phyloP scores from a whole-genome alignment of 164 flowering plant species.

The Vitis rupestris region DNA sequence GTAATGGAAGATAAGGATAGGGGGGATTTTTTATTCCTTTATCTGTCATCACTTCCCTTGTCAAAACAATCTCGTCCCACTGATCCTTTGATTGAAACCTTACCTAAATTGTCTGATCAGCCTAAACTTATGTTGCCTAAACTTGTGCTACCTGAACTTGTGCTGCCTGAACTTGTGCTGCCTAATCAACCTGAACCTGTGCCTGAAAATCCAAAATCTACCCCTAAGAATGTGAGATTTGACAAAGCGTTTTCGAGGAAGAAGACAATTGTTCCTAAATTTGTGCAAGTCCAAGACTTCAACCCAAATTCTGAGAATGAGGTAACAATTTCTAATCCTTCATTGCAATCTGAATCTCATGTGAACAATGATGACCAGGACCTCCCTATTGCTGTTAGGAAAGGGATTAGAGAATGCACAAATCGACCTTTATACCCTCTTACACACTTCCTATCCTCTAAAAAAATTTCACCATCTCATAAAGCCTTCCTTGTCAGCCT shows the following conservation, averaged over 20 bases:
- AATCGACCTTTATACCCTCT: slow-evolving; percentile 6
- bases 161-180: too few relatives aligned
- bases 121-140: too few relatives aligned
- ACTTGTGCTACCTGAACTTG: too few relatives aligned
- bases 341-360: neutral
- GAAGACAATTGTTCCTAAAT: slow-evolving; percentile 1
- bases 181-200: neutral
- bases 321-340: neutral
- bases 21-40: neutral
- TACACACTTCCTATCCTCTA: slow-evolving; percentile 7
- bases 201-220: neutral
- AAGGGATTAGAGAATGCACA: slow-evolving; percentile 7
- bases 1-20: slow-evolving; percentile 11
- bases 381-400: slow-evolving; percentile 9
- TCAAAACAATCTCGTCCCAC: neutral
- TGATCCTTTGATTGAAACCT: too few relatives aligned
- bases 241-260: slow-evolving; percentile 14
- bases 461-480: slow-evolving; percentile 10
- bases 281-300: slow-evolving; percentile 8
- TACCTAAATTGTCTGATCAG: too few relatives aligned
- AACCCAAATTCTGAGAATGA: slow-evolving; percentile 8
- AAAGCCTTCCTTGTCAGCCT: slow-evolving; percentile 14
- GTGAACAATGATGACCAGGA: neutral
- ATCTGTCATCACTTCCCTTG: slow-evolving; percentile 1
- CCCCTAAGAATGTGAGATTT: slow-evolving; percentile 2